A percentile compares a stretch with the other conserved stretches of the same genome.
phyloP scores from a whole-genome alignment of 2,329 filamentous ascomycete species.

The Talaromyces sp. region DNA sequence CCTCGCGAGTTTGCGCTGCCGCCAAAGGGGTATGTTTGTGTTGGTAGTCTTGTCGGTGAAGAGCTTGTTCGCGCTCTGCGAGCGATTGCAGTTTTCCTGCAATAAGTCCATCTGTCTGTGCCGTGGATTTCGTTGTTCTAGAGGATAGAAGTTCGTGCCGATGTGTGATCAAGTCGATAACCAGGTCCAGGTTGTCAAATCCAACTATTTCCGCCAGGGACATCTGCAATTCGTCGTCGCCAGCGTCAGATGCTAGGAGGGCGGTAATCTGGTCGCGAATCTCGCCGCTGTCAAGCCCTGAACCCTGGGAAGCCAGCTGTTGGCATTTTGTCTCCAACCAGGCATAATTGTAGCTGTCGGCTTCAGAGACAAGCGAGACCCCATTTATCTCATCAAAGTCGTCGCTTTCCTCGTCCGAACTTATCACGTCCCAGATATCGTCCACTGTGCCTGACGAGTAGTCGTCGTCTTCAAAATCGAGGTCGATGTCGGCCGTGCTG shows the following conservation, averaged over 20 bases:
- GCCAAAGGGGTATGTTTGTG: conserved; percentile 76
- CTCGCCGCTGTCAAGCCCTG: conserved; percentile 63
- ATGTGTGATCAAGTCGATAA: conserved; percentile 82
- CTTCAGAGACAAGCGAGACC: conserved; percentile 24
- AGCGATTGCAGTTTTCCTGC: conserved; percentile 63
- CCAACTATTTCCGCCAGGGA: conserved; percentile 84
- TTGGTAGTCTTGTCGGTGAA: conserved; percentile 70
- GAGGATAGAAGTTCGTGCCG: conserved; percentile 61
- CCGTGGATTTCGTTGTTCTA: conserved; percentile 25
- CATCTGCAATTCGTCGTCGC: conserved; percentile 86
- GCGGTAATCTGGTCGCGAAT: conserved; percentile 74
- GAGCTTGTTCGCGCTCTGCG: conserved; percentile 71
- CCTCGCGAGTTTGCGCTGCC: conserved; percentile 64
- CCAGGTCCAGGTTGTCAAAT: conserved; percentile 88
- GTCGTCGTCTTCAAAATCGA: conserved; percentile 60
- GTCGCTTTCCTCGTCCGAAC: conserved; percentile 64
- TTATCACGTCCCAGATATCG: conserved; percentile 92
- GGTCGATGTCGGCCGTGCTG: conserved; percentile 51
- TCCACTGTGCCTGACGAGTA: conserved; percentile 60
- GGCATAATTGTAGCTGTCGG: conserved; percentile 48
- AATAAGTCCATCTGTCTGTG: conserved; percentile 41
- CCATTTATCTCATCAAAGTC: conserved; percentile 55
- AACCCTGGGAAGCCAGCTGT: conserved; percentile 59
- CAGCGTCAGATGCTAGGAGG: conserved; percentile 63
- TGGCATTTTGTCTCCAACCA: conserved; percentile 73